Percentiles rank a stretch among this genome's conserved stretches.
These are phyloP conservation scores for Halophytophthora polymorphica DNA, from an alignment of 352 stramenopile genomes.

Conservation along the genomic window DNA sequence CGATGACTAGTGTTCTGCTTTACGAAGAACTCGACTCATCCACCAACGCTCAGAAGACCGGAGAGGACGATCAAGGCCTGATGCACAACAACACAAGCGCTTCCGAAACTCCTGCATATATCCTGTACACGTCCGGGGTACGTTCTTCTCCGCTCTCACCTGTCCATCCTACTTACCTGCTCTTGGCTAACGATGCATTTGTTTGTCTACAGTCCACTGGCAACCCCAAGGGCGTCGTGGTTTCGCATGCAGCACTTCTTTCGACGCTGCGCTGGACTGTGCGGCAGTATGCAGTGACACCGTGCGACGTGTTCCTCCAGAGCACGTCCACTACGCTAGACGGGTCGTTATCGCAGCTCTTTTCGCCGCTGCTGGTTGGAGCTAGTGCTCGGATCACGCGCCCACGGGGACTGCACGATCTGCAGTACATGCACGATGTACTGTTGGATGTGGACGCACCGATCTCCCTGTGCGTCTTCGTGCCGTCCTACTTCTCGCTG, in stretches of 20 bases:
- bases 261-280: slow-evolving; percentile 59
- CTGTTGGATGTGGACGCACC: slow-evolving; percentile 8
- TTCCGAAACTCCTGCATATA: slow-evolving; percentile 32
- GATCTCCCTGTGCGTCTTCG: slow-evolving; percentile 53
- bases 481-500: slow-evolving; percentile 56
- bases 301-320: slow-evolving; percentile 58
- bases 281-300: slow-evolving; percentile 47
- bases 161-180: background rate
- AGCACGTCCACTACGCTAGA: slow-evolving; percentile 59
- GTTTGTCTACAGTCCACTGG: slow-evolving; percentile 40
- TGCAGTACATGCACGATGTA: slow-evolving; percentile 33
- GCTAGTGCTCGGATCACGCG: slow-evolving; percentile 40
- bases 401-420: slow-evolving; percentile 43
- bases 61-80: background rate
- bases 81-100: slow-evolving; percentile 1
- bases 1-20: slow-evolving; percentile 17
- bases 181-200: background rate
- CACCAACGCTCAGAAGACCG: background rate
- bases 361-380: slow-evolving; percentile 42
- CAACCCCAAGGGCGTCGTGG: slow-evolving; percentile 66
- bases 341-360: slow-evolving; percentile 57
- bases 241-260: slow-evolving; percentile 55
- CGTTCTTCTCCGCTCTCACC: background rate
- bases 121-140: slow-evolving; percentile 74
- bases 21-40: slow-evolving; percentile 28